Percentiles rank a stretch among this genome's conserved stretches.
Conservation (phyloP, 345 rosid genomes). For the Hibiscus syriacus region DNA sequence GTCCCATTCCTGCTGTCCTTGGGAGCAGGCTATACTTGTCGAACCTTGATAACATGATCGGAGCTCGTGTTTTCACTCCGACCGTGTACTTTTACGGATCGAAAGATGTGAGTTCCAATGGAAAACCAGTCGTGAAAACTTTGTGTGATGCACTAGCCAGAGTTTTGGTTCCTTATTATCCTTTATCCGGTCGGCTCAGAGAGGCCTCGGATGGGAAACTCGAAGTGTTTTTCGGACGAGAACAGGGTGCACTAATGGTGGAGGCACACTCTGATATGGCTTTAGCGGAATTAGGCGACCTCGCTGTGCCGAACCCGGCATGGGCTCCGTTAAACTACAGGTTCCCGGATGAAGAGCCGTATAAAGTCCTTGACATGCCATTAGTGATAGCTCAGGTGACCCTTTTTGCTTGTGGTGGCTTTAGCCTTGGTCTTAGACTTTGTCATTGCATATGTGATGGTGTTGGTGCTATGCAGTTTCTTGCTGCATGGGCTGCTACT, state of each 20-base stretch:
- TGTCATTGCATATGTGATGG: slow-evolving; percentile 76
- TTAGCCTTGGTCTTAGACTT: slow-evolving; percentile 57
- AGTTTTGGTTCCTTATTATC: slow-evolving; percentile 79
- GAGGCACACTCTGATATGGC: slow-evolving; percentile 51
- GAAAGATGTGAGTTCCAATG: slow-evolving; percentile 1
- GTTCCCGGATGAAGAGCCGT: slow-evolving; percentile 64
- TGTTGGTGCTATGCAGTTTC: slow-evolving; percentile 89
- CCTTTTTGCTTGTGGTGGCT: slow-evolving; percentile 70
- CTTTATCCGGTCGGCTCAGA: slow-evolving; percentile 71
- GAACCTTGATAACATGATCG: slow-evolving; percentile 72
- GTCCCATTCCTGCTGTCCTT: slow-evolving; percentile 23
- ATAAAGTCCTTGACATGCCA: slow-evolving; percentile 72
- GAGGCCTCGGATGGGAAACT: slow-evolving; percentile 59
- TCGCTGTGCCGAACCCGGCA: slow-evolving; percentile 78
- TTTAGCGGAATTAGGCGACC: slow-evolving; percentile 64
- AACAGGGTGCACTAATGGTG: slow-evolving; percentile 70
- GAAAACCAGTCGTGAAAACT: slow-evolving; percentile 25
- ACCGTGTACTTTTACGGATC: slow-evolving; percentile 63
- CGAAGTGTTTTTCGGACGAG: slow-evolving; percentile 63
- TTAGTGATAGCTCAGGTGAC: slow-evolving; percentile 80
- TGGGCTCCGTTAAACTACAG: slow-evolving; percentile 70
- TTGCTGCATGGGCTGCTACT: slow-evolving; percentile 71
- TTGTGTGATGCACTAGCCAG: slow-evolving; percentile 43
- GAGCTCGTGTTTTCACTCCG: slow-evolving; percentile 83
- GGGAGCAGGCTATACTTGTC: slow-evolving; percentile 57